Evolutionary conservation across 805 yeast genomes (phyloP).

Genomic region (Danielia oregonensis): DNA sequence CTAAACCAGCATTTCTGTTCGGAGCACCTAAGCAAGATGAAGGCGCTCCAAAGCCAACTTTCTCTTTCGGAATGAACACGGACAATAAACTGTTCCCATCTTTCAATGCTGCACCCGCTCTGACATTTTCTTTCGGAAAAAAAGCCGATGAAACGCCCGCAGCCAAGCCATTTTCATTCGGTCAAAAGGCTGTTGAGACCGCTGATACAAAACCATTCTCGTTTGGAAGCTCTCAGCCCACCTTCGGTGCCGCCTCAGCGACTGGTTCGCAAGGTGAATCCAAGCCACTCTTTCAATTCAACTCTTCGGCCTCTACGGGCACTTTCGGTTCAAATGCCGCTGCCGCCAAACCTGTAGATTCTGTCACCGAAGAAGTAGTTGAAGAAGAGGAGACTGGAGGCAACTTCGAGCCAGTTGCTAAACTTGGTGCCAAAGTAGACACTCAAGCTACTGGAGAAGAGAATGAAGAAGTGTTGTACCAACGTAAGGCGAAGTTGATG

Average conservation of each 20-base stretch:
- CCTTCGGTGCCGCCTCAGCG: slow-evolving; percentile 1
- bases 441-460: slow-evolving; percentile 74
- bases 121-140: slow-evolving; percentile 11
- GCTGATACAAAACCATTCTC: slow-evolving; percentile 13
- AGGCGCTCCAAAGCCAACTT: slow-evolving; percentile 1
- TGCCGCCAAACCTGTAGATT: no score
- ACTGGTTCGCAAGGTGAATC: slow-evolving; percentile 3
- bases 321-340: slow-evolving; percentile 20
- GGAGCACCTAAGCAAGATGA: slow-evolving; percentile 5
- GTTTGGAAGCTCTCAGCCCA: slow-evolving; percentile 19
- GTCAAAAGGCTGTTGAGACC: slow-evolving; percentile 3
- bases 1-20: slow-evolving; percentile 7
- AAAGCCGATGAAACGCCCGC: slow-evolving; percentile 2
- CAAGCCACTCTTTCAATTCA: slow-evolving; percentile 11
- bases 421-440: slow-evolving; percentile 44
- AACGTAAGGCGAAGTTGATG: slow-evolving; percentile 70
- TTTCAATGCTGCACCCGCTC: no score
- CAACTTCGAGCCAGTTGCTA: slow-evolving; percentile 35
- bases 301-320: slow-evolving; percentile 12
- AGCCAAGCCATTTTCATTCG: slow-evolving; percentile 13
- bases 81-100: no score
- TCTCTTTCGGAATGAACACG: background rate
- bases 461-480: slow-evolving; percentile 59
- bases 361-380: slow-evolving; percentile 30
- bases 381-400: slow-evolving; percentile 46